Conservation (phyloP, 441 rosid genomes). For the Pelargonium myrrhifolium region DNA sequence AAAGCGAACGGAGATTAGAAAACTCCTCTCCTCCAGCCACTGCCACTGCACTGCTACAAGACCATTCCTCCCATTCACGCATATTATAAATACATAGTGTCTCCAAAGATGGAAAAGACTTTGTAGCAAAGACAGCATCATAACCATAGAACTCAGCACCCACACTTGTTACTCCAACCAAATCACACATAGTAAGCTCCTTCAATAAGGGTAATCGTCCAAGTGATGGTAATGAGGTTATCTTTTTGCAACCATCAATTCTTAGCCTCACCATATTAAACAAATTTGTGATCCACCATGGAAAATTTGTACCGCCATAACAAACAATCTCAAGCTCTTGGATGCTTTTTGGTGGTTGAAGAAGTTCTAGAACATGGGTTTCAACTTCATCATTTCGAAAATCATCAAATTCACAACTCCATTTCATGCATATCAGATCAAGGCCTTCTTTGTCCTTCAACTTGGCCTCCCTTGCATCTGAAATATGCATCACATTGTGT, state of each 20-base stretch:
- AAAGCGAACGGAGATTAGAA: too few species aligned
- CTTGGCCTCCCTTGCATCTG: constrained; percentile 16
- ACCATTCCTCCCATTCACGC: too few species aligned
- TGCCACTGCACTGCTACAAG: too few species aligned
- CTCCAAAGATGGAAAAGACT: not conserved
- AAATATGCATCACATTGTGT: constrained; percentile 15
- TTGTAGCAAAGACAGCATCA: not conserved
- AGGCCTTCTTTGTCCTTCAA: constrained; percentile 15
- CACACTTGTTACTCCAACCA: not conserved
- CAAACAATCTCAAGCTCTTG: not conserved
- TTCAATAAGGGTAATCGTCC: not conserved
- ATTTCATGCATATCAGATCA: too few species aligned
- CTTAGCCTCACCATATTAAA: not conserved
- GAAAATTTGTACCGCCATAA: not conserved
- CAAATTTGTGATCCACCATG: not conserved
- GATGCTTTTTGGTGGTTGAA: not conserved
- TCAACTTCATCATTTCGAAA: too few species aligned
- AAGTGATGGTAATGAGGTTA: not conserved
- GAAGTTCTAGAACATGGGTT: too few species aligned
- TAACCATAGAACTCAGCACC: not conserved
- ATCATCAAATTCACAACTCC: too few species aligned
- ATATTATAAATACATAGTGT: too few species aligned
- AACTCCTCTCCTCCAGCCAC: too few species aligned
- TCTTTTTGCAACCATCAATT: not conserved
- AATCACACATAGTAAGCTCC: not conserved